A percentile compares a stretch with the other conserved stretches of the same genome.
phyloP scores from a whole-genome alignment of 129 eudicot species.

The Tanacetum coccineum region DNA sequence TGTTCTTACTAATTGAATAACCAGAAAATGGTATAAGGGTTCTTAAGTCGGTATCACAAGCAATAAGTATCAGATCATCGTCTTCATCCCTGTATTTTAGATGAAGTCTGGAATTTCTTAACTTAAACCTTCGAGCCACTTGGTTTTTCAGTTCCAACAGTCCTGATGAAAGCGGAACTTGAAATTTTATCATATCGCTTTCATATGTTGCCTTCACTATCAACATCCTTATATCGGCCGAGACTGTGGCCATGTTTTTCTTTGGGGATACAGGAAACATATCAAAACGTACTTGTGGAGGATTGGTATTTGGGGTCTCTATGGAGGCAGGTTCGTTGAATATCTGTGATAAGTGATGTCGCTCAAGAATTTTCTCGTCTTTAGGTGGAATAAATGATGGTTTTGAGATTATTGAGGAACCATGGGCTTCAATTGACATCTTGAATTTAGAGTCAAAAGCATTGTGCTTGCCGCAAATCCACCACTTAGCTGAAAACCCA shows the following conservation, averaged over 20 bases:
- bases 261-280: not conserved
- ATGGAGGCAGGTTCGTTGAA: not conserved
- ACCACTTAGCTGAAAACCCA: constrained; percentile 17
- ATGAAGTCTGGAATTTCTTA: constrained; percentile 3
- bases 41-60: constrained; percentile 15
- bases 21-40: constrained; percentile 1
- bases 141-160: constrained; percentile 23
- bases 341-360: not conserved
- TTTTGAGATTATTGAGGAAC: not conserved
- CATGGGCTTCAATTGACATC: no score
- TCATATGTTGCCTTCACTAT: constrained; percentile 26
- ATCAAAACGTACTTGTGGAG: not conserved
- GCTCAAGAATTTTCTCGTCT: not conserved
- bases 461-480: constrained; percentile 15
- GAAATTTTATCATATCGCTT: constrained; percentile 24
- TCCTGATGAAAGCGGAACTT: constrained; percentile 19
- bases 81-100: constrained; percentile 33
- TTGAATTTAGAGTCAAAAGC: not conserved
- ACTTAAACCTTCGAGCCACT: constrained; percentile 31
- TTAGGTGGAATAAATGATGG: not conserved
- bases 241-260: not conserved
- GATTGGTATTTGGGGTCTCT: not conserved
- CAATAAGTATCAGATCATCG: constrained; percentile 16
- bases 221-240: not conserved
- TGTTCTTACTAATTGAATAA: not conserved